A percentile compares a stretch with the other conserved stretches of the same genome.
Evolutionary conservation across 306 rosid genomes (phyloP).

Genomic region (Sicyos edulis): DNA sequence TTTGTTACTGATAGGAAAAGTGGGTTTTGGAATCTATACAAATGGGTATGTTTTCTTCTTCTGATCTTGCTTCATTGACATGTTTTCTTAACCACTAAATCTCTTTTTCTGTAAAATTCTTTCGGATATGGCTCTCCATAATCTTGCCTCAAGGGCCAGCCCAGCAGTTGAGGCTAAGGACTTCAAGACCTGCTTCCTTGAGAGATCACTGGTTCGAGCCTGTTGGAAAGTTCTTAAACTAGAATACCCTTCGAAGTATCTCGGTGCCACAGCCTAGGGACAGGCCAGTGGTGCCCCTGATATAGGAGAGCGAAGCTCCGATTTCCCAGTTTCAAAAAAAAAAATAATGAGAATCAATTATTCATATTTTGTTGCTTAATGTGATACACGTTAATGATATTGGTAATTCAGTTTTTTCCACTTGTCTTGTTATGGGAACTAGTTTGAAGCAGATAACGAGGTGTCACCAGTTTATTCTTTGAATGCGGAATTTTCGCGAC

Average conservation of each 20-base stretch:
- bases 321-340: too few species aligned
- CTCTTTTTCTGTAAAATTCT: neutral
- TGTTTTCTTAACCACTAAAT: neutral
- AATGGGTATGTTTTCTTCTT: constrained; percentile 63
- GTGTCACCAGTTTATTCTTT: constrained; percentile 55
- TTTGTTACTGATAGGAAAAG: constrained; percentile 67
- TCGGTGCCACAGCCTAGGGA: too few species aligned
- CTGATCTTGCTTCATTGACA: neutral
- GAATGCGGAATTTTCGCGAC: constrained; percentile 83
- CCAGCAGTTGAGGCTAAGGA: too few species aligned
- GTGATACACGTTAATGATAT: neutral
- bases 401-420: neutral
- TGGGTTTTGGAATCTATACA: constrained; percentile 90
- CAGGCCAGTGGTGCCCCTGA: too few species aligned
- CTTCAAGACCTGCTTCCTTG: too few species aligned
- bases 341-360: neutral
- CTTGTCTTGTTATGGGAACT: constrained; percentile 20
- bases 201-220: too few species aligned
- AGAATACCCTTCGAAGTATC: too few species aligned
- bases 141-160: constrained; percentile 2
- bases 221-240: too few species aligned
- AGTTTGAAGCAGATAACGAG: constrained; percentile 73
- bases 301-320: too few species aligned
- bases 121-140: neutral
- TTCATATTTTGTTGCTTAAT: neutral